A percentile compares a stretch with the other conserved stretches of the same genome.
These are phyloP conservation scores for Volvox africanus DNA, from an alignment of 139 green algal genomes.

Conservation along the genomic window DNA sequence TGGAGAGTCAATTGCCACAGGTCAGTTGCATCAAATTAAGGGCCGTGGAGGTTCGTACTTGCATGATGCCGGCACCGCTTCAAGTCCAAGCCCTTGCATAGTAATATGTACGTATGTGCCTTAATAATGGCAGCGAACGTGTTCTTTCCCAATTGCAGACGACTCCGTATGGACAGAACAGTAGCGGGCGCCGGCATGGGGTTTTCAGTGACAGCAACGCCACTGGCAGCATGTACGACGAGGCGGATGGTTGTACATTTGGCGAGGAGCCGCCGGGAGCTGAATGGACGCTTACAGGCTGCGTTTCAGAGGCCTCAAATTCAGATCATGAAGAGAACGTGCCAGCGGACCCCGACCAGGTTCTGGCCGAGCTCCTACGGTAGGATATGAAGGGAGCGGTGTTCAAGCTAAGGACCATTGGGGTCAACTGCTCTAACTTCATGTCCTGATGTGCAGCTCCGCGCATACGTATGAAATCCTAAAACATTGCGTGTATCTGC, in stretches of 20 bases:
- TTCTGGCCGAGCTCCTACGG: slow-evolving; percentile 8
- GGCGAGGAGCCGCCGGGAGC: not conserved
- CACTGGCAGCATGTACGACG: not conserved
- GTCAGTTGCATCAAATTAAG: not conserved
- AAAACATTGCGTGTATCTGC: no score
- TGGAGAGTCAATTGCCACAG: slow-evolving; percentile 15
- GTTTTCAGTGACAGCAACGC: not conserved
- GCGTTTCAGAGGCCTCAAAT: not conserved
- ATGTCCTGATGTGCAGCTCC: no score
- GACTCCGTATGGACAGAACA: not conserved
- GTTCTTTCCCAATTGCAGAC: no score
- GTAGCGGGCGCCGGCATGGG: not conserved
- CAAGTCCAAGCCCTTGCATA: not conserved
- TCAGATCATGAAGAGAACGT: not conserved
- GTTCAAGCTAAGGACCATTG: no score
- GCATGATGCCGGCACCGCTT: not conserved
- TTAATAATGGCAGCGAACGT: no score
- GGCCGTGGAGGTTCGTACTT: not conserved
- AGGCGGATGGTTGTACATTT: not conserved
- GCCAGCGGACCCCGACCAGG: not conserved
- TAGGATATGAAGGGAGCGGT: not conserved
- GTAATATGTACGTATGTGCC: not conserved
- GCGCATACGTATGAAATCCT: no score
- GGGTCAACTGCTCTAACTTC: no score
- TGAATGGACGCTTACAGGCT: not conserved